phyloP scores from a whole-genome alignment of 352 stramenopile species.

The Blastocystis sp. region DNA sequence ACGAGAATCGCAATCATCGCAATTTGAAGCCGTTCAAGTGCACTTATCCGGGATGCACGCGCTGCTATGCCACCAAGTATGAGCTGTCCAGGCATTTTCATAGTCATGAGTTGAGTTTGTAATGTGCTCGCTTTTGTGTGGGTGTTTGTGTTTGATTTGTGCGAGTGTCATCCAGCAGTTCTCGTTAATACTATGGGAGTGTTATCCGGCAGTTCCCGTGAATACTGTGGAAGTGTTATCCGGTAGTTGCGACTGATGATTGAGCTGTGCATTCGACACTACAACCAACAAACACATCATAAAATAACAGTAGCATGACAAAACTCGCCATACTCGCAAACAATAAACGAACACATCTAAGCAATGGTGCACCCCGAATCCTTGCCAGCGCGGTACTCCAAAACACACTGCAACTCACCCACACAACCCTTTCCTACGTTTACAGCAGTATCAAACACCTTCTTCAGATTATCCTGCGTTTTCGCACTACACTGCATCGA shows the following conservation, averaged over 20 bases:
- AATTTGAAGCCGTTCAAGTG: conserved; percentile 10
- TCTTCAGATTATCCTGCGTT: conserved; percentile 56
- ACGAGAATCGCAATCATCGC: conserved; percentile 58
- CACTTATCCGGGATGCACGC: conserved; percentile 44
- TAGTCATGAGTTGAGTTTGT: conserved; percentile 1
- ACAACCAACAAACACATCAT: too few species aligned
- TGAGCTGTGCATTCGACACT: too few species aligned
- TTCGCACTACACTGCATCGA: conserved; percentile 50
- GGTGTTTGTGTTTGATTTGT: too few species aligned
- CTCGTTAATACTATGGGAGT: too few species aligned
- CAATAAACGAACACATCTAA: not conserved
- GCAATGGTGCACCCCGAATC: not conserved
- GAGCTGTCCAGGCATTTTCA: conserved; percentile 50
- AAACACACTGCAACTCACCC: not conserved
- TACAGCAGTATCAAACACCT: conserved; percentile 39
- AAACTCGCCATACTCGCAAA: too few species aligned
- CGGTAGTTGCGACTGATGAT: too few species aligned
- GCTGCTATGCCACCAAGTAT: conserved; percentile 26
- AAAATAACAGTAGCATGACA: too few species aligned
- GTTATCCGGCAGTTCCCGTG: too few species aligned
- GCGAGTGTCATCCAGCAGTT: too few species aligned
- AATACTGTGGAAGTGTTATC: too few species aligned
- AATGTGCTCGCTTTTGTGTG: too few species aligned
- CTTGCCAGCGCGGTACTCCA: conserved; percentile 22
- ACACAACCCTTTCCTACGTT: not conserved